Conservation (phyloP, 106 monocot species). For the Platanthera zijinensis region DNA sequence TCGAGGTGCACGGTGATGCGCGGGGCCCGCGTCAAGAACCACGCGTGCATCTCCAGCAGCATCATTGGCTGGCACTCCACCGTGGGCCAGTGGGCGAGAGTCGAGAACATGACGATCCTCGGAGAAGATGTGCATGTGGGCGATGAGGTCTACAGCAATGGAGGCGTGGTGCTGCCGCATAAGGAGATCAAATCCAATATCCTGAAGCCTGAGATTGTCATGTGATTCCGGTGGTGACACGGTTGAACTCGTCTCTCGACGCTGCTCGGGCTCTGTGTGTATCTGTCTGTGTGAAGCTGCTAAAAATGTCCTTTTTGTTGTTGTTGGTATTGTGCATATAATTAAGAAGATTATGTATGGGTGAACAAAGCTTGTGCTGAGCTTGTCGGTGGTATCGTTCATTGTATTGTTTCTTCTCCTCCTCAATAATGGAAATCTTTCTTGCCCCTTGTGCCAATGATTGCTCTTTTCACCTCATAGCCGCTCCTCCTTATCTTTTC, state of each 20-base stretch:
- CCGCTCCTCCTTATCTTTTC: background rate
- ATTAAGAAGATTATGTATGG: background rate
- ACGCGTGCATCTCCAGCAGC: constrained; percentile 59
- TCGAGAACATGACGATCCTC: constrained; percentile 76
- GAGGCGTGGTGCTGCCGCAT: constrained; percentile 70
- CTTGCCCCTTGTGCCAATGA: background rate
- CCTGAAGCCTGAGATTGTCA: constrained; percentile 60
- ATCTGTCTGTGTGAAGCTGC: background rate
- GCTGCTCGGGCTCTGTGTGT: background rate
- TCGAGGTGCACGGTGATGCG: constrained; percentile 74
- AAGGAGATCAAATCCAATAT: constrained; percentile 79
- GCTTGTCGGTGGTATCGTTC: background rate
- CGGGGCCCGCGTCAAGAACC: constrained; percentile 51
- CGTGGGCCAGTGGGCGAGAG: constrained; percentile 62
- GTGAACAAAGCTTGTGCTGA: background rate
- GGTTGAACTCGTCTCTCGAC: background rate
- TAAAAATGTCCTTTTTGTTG: background rate
- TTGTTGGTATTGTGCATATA: background rate
- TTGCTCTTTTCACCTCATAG: background rate
- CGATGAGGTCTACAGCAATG: constrained; percentile 77
- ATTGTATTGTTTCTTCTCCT: background rate
- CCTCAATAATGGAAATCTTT: background rate
- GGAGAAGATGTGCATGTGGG: constrained; percentile 67
- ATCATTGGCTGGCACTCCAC: constrained; percentile 81
- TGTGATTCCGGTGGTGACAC: background rate